Percentiles rank a stretch among this genome's conserved stretches.
These are phyloP conservation scores for Umbelopsis vinacea DNA, from an alignment of 192 early-diverging fungal genomes.

Conservation along the genomic window DNA sequence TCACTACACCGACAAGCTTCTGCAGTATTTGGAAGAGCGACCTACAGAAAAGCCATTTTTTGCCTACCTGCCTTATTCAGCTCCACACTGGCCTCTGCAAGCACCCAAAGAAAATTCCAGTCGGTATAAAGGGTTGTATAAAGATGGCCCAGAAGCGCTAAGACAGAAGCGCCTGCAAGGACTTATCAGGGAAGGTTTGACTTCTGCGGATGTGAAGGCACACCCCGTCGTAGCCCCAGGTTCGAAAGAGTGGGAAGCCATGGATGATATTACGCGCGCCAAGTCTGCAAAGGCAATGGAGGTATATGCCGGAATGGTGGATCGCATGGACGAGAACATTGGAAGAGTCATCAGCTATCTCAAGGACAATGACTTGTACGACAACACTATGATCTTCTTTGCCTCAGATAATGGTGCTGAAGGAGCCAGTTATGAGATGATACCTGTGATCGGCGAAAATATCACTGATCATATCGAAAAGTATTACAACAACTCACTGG, in stretches of 20 bases:
- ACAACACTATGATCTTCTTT: slow-evolving; percentile 19
- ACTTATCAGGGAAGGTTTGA: slow-evolving; percentile 8
- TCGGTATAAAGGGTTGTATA: slow-evolving; percentile 1
- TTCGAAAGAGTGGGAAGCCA: not conserved
- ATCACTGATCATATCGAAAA: slow-evolving; percentile 19
- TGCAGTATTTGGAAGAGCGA: slow-evolving; percentile 7
- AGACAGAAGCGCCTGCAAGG: not conserved
- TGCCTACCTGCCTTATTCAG: slow-evolving; percentile 19
- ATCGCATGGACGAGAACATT: slow-evolving; percentile 24
- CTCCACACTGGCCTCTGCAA: slow-evolving; percentile 19
- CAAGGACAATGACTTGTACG: slow-evolving; percentile 6
- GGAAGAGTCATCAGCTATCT: slow-evolving; percentile 16
- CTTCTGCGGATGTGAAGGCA: not conserved
- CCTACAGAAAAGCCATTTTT: slow-evolving; percentile 18
- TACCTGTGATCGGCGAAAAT: slow-evolving; percentile 6
- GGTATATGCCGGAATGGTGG: slow-evolving; percentile 18
- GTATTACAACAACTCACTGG: slow-evolving; percentile 20
- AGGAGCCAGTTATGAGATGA: slow-evolving; percentile 7
- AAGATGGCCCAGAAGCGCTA: not conserved
- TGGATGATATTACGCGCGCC: slow-evolving; percentile 1
- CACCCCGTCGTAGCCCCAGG: slow-evolving; percentile 13
- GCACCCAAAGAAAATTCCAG: slow-evolving; percentile 11
- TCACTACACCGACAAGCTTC: slow-evolving; percentile 11
- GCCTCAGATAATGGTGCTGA: slow-evolving; percentile 21
- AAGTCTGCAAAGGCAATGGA: slow-evolving; percentile 20